Evolutionary conservation across 306 rosid genomes (phyloP).

Genomic region (Pterocarpus macrocarpus): DNA sequence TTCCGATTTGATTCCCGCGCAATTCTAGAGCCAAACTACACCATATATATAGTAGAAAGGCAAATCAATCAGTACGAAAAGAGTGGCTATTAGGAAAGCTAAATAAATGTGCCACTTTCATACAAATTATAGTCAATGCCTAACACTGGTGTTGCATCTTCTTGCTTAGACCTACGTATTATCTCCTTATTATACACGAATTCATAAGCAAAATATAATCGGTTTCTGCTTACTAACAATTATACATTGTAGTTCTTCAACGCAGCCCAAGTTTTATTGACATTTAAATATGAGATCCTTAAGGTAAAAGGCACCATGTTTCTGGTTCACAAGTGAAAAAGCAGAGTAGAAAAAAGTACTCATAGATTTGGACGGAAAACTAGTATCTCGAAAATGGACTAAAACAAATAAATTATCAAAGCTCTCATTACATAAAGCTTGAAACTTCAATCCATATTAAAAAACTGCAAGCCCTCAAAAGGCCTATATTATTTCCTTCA

Average conservation of each 20-base stretch:
- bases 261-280: not conserved
- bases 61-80: constrained; percentile 30
- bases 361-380: not conserved
- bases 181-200: constrained; percentile 6
- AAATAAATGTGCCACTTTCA: constrained; percentile 1
- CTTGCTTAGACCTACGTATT: not conserved
- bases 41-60: constrained; percentile 40
- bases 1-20: constrained; percentile 92
- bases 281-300: constrained; percentile 17
- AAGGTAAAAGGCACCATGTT: not conserved
- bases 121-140: constrained; percentile 4
- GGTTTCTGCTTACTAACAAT: not conserved
- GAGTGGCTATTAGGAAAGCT: constrained; percentile 15
- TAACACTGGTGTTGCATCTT: constrained; percentile 15
- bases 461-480: constrained; percentile 28
- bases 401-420: not conserved
- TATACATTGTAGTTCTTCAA: constrained; percentile 19
- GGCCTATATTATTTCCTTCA: not conserved
- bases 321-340: not conserved
- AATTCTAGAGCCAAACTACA: constrained; percentile 96
- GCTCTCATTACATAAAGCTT: not conserved
- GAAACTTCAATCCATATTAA: constrained; percentile 2
- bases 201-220: not conserved
- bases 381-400: not conserved
- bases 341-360: not conserved